Evolutionary conservation across 2,329 filamentous ascomycete genomes (phyloP), one percentile per base, ranked within the genome.

Genomic region (Cladosporium sp.): DNA sequence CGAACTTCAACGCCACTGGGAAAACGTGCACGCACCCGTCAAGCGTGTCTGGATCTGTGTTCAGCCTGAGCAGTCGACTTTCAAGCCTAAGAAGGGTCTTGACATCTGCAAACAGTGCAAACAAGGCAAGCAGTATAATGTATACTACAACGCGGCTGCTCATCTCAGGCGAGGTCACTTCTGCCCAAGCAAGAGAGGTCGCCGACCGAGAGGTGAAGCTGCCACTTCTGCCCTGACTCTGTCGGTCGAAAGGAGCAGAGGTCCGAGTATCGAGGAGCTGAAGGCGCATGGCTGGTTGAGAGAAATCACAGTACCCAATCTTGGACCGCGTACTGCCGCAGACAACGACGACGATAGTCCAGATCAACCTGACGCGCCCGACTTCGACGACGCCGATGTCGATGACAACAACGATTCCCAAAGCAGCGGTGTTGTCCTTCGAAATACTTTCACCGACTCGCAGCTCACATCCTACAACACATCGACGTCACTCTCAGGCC

Each of bases 111-210:
- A 96, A 78, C 87, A 91, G 58, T 98, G 94, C 78, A 85, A 84
- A 59, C 85, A 85, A 54, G 81, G 85, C 65, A 97, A 97, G 82
- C 85, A 87, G 66, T 98, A 98, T 72, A 91, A 91, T 3, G 92
- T 91, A 18, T 95, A 97, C 80, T 97, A 98, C 80, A 98, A 98
- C 73, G 94, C 93, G 0, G 93, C 93, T 0, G 94, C 93, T 0
- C 94, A 98, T 76, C 85, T 98, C 10, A 87, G 93, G 51, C 88
- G 94, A 59, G 90, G 90, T 0, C 94, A 98, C 77, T 98, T 97
- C 83, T 91, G 90, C 74, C 89, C 86, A 1, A 84, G 85, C 71
- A 85, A 86, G 75, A 81, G 85, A 26, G 86, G 86, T 10, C 79
- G 85, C 59, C 81, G 81, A 71, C 83, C 84, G 57, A 86, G 86